phyloP scores from a whole-genome alignment of 257 asterid species.

The Gynochthodes officinalis region DNA sequence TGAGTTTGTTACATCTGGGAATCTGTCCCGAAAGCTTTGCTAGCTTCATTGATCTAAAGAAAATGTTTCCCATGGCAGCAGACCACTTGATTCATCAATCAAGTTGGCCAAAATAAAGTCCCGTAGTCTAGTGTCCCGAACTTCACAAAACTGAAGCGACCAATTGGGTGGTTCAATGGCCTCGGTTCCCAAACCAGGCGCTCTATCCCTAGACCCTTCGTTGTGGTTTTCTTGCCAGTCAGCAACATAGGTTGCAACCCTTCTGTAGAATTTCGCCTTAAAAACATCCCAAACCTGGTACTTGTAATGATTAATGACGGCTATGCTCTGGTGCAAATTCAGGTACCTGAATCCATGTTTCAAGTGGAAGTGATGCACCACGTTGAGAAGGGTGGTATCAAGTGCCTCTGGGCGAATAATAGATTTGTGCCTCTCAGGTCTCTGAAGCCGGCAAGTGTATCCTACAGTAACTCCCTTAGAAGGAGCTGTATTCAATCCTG shows the following conservation, averaged over 20 bases:
- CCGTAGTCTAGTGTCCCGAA: constrained; percentile 84
- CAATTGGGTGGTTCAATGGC: constrained; percentile 93
- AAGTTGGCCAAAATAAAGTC: constrained; percentile 73
- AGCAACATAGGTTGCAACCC: constrained; percentile 91
- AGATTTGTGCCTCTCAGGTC: constrained; percentile 97
- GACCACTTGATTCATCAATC: constrained; percentile 58
- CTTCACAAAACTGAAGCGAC: constrained; percentile 79
- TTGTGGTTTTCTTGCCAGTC: constrained; percentile 91
- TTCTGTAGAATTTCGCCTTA: constrained; percentile 70
- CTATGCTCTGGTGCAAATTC: constrained; percentile 58
- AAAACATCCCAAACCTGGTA: constrained; percentile 95
- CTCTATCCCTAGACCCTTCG: constrained; percentile 93
- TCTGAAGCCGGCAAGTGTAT: constrained; percentile 83
- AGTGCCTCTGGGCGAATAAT: constrained; percentile 73
- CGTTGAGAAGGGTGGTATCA: constrained; percentile 63
- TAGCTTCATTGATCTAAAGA: constrained; percentile 19
- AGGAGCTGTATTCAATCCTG: constrained; percentile 67
- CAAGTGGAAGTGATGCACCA: constrained; percentile 83
- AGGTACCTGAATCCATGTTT: constrained; percentile 57
- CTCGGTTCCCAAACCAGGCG: constrained; percentile 96
- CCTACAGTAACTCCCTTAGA: constrained; percentile 75
- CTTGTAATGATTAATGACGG: constrained; percentile 71
- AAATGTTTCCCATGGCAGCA: constrained; percentile 79
- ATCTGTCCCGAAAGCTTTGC: background rate
- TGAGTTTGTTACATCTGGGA: background rate